A percentile compares a stretch with the other conserved stretches of the same genome.
These are phyloP conservation scores for Metarhizium humberi DNA, from an alignment of 2,329 filamentous ascomycete species.

Conservation along the genomic window DNA sequence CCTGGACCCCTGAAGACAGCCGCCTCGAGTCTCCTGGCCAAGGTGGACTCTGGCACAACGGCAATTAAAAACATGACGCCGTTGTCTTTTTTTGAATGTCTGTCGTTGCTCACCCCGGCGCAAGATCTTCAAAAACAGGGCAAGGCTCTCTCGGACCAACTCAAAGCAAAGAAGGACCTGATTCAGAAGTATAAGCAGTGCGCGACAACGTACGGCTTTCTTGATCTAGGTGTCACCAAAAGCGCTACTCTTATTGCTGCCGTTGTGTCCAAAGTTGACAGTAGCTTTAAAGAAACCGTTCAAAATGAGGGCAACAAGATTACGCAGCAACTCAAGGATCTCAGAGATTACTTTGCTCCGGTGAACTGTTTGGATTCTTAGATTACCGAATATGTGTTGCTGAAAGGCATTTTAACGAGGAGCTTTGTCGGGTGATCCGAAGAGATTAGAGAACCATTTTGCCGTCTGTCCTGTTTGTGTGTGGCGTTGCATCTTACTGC, in stretches of 20 bases:
- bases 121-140: slow-evolving; percentile 6
- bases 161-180: slow-evolving; percentile 1
- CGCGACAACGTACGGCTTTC: slow-evolving; percentile 1
- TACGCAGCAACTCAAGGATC: background rate
- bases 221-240: background rate
- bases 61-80: slow-evolving; percentile 6
- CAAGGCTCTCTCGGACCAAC: slow-evolving; percentile 1
- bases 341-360: background rate
- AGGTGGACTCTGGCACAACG: slow-evolving; percentile 6
- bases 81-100: slow-evolving; percentile 5
- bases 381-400: background rate
- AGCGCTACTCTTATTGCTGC: background rate
- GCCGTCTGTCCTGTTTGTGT: too few species aligned
- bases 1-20: slow-evolving; percentile 1
- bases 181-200: slow-evolving; percentile 7
- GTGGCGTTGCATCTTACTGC: too few species aligned
- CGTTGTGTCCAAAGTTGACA: background rate
- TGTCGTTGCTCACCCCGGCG: slow-evolving; percentile 5
- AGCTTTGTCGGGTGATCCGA: too few species aligned
- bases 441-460: too few species aligned
- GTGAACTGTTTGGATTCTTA: background rate
- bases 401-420: background rate
- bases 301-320: background rate
- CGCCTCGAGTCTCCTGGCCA: slow-evolving; percentile 3
- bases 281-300: background rate